Base-by-base conservation (phyloP, 148 eudicot genomes). In the Diospyros kaki region DNA sequence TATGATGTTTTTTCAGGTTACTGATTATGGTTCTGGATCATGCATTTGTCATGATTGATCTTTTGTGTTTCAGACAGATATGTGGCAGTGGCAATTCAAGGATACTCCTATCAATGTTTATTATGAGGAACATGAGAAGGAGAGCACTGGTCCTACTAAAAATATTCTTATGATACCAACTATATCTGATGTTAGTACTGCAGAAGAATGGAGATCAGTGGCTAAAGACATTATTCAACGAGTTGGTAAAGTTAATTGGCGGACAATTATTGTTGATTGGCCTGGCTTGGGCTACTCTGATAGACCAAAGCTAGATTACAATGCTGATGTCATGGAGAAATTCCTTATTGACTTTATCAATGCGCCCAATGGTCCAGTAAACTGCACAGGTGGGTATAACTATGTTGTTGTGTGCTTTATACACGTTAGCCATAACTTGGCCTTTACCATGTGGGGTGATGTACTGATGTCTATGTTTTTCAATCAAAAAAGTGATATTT, bases 281-380 rank as follows among this genome's bases (percentile, higher is more conserved):
- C 98, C 98, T 40, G 98, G 98, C 72, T 58, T 94, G 59, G 98
- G 98, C 5, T 89, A 94, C 83, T 94, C 98, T 46, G 96, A 89
- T 65, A 80, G 97, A 69, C 98, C 96, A 1, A 92, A 92, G 84
- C 82, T 94, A 18, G 98, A 94, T 64, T 94, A 92, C 77, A 87
- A 85, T 79, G 96, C 91, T 44, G 92, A 90, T 87, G 93, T 94
- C 44, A 90, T 92, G 98, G 97, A 94, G 85, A 92, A 89, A 69
- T 94, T 94, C 72, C 81, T 94, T 77, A 93, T 87, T 77, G 97
- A 94, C 73, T 82, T 94, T 66, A 77, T 94, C n/a, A 90, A 72
- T 75, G 85, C 88, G 6, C 87, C 90, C 28, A 80, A 79, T 78
- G 76, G 93, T 80, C 97, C 95, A 15, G 72, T 86, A 45, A 76